Evolutionary conservation across 331 rosid species (phyloP).

Genomic region (Malus hybrid): DNA sequence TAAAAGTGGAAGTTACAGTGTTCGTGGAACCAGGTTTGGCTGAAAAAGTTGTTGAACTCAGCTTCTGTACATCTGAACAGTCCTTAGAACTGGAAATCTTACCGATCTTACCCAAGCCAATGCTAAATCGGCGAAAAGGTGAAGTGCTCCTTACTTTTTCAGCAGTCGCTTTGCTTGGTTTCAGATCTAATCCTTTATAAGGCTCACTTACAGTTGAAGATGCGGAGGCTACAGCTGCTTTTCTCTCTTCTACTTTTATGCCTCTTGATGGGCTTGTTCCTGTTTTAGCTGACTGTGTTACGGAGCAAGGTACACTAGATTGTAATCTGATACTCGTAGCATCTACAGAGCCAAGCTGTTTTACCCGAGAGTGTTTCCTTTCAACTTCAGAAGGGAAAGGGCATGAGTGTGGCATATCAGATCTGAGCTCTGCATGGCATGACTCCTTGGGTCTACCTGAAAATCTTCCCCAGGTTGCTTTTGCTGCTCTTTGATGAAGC

Average conservation of each 20-base stretch:
- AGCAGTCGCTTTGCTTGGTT: slow-evolving; percentile 22
- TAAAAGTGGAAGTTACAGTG: slow-evolving; percentile 26
- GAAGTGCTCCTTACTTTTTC: slow-evolving; percentile 75
- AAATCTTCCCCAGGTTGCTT: slow-evolving; percentile 30
- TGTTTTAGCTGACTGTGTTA: slow-evolving; percentile 20
- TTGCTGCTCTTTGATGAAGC: slow-evolving; percentile 30
- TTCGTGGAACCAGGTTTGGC: slow-evolving; percentile 32
- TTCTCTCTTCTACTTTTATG: slow-evolving; percentile 38
- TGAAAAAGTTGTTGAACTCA: slow-evolving; percentile 23
- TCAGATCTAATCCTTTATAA: slow-evolving; percentile 31
- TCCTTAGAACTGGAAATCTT: slow-evolving; percentile 52
- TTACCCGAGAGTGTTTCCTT: slow-evolving; percentile 23
- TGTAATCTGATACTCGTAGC: slow-evolving; percentile 22
- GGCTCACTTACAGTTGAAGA: slow-evolving; percentile 30
- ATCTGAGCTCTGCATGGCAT: slow-evolving; percentile 16
- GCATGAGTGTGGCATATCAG: slow-evolving; percentile 32
- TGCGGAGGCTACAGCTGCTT: slow-evolving; percentile 15
- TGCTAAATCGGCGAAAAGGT: slow-evolving; percentile 64
- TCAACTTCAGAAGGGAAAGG: slow-evolving; percentile 32
- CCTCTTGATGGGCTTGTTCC: slow-evolving; percentile 44
- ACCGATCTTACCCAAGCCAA: slow-evolving; percentile 42
- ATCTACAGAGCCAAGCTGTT: slow-evolving; percentile 25
- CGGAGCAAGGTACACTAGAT: slow-evolving; percentile 25
- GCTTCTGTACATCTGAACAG: slow-evolving; percentile 31
- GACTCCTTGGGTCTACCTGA: slow-evolving; percentile 31